phyloP scores from a whole-genome alignment of 768 basidiomycete genomes.

The Roridomyces roridus region DNA sequence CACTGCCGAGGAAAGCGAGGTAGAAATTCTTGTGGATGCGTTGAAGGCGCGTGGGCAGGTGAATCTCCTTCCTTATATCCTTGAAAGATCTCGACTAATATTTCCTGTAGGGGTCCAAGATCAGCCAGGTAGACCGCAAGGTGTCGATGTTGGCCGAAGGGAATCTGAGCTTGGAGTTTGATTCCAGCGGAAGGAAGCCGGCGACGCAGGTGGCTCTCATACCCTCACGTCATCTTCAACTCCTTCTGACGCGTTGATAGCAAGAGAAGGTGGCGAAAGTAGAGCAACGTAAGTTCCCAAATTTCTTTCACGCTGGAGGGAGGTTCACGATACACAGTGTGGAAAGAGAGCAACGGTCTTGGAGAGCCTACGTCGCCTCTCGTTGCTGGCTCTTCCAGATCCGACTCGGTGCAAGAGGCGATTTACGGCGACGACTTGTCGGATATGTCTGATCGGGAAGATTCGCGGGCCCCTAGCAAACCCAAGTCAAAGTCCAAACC shows the following conservation, averaged over 20 bases:
- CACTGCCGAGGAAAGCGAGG: constrained; percentile 4
- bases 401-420: constrained; percentile 10
- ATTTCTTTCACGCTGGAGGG: neutral
- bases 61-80: neutral
- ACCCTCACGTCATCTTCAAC: neutral
- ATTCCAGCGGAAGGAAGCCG: constrained; percentile 1
- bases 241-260: neutral
- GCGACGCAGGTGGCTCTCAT: constrained; percentile 15
- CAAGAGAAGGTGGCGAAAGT: constrained; percentile 23
- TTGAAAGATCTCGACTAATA: neutral
- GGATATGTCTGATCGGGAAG: constrained; percentile 29
- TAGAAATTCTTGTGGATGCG: constrained; percentile 15
- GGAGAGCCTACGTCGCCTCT: constrained; percentile 18
- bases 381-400: neutral
- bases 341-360: neutral
- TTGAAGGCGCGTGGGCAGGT: constrained; percentile 23
- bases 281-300: constrained; percentile 9
- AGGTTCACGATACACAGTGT: neutral
- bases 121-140: constrained; percentile 19
- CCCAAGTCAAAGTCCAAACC: constrained; percentile 4
- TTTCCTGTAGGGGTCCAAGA: constrained; percentile 9
- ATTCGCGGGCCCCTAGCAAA: neutral
- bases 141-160: constrained; percentile 20
- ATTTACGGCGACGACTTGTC: constrained; percentile 31
- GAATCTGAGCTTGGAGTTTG: constrained; percentile 11